Evolutionary conservation across 2,329 filamentous ascomycete genomes (phyloP).

Genomic region (Ceratocystis alfenasii): DNA sequence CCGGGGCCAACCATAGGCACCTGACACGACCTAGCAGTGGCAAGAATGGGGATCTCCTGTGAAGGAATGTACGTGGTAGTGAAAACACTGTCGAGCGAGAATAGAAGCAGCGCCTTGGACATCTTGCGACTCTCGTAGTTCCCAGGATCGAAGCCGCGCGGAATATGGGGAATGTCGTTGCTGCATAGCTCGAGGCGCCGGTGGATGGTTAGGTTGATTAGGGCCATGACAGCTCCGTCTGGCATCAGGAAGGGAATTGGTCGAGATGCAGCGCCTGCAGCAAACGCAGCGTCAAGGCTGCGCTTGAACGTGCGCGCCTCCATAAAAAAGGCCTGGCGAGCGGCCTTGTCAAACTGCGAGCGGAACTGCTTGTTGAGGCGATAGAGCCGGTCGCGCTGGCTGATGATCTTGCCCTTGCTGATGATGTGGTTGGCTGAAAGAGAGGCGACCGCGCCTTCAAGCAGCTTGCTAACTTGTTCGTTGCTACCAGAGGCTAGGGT

Average conservation of each 20-base stretch:
- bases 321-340: constrained; percentile 42
- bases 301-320: constrained; percentile 49
- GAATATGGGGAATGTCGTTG: constrained; percentile 46
- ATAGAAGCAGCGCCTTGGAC: constrained; percentile 53
- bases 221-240: constrained; percentile 54
- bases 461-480: constrained; percentile 33
- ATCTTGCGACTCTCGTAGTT: constrained; percentile 61
- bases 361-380: constrained; percentile 49
- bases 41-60: constrained; percentile 36
- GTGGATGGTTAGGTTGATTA: constrained; percentile 52
- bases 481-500: constrained; percentile 35
- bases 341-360: constrained; percentile 44
- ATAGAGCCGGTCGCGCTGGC: constrained; percentile 49
- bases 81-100: constrained; percentile 47
- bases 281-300: constrained; percentile 29
- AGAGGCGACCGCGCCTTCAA: constrained; percentile 38
- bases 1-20: constrained; percentile 34
- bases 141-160: constrained; percentile 58
- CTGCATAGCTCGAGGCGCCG: constrained; percentile 44
- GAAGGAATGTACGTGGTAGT: constrained; percentile 52
- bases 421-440: constrained; percentile 43
- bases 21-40: constrained; percentile 29
- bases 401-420: constrained; percentile 47
- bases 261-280: constrained; percentile 11
- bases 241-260: constrained; percentile 44